phyloP scores from a whole-genome alignment of 2,329 filamentous ascomycete genomes.

The Laburnicola sp. region DNA sequence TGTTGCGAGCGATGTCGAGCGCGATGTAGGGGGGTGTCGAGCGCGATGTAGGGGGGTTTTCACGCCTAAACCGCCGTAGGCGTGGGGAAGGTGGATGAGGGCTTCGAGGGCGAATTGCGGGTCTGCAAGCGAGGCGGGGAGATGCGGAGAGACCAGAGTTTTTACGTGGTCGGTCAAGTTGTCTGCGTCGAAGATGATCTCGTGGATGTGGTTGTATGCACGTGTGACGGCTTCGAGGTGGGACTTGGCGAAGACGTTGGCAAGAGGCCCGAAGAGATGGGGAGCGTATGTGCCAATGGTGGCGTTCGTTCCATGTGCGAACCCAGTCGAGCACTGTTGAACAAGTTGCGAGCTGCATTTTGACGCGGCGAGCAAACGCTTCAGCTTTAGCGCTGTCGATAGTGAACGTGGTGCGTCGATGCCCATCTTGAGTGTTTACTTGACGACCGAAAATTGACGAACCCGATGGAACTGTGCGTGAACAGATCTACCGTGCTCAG shows the following conservation, averaged over 20 bases:
- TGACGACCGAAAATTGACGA: constrained; percentile 13
- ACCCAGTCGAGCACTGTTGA: constrained; percentile 32
- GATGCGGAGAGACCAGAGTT: constrained; percentile 17
- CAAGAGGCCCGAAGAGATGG: constrained; percentile 33
- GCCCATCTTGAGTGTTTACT: too few species aligned
- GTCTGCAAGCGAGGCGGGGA: neutral
- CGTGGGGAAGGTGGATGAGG: constrained; percentile 30
- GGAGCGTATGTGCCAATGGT: constrained; percentile 28
- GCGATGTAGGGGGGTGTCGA: constrained; percentile 32
- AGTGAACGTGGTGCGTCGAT: too few species aligned
- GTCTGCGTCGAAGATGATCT: too few species aligned
- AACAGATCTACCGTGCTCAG: neutral
- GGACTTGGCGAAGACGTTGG: constrained; percentile 15
- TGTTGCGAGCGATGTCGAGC: constrained; percentile 22
- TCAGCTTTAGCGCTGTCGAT: constrained; percentile 23
- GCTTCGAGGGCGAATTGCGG: constrained; percentile 25
- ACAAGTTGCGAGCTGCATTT: constrained; percentile 25
- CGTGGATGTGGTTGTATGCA: too few species aligned
- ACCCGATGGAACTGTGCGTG: constrained; percentile 19
- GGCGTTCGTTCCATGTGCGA: constrained; percentile 27
- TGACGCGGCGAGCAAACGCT: constrained; percentile 21
- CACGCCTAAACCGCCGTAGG: constrained; percentile 36
- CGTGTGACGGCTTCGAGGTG: too few species aligned
- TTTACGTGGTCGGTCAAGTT: constrained; percentile 6
- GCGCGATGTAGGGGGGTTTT: constrained; percentile 30